Evolutionary conservation across 192 early-diverging fungal species (phyloP).

Genomic region (Linnemannia exigua): DNA sequence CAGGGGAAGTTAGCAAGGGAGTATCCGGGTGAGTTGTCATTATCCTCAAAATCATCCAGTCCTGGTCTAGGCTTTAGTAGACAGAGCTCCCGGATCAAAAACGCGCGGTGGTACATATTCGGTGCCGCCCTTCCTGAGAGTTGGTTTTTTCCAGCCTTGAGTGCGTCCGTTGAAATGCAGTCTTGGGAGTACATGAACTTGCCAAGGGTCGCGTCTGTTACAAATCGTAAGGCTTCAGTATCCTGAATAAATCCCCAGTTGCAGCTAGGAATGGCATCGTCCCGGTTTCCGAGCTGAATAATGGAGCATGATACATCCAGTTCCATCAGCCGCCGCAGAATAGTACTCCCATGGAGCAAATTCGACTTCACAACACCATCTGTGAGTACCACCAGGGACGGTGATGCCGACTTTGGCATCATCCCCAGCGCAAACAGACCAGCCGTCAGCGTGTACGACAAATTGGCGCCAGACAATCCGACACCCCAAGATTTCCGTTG

Average conservation of each 20-base stretch:
- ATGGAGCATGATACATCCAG: conserved; percentile 76
- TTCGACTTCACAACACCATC: conserved; percentile 86
- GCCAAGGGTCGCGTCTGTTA: conserved; percentile 77
- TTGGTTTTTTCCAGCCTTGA: background rate
- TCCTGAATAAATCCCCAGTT: conserved; percentile 86
- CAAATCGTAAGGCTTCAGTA: conserved; percentile 78
- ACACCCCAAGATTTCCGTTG: conserved; percentile 68
- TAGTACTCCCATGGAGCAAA: conserved; percentile 68
- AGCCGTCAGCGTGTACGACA: conserved; percentile 70
- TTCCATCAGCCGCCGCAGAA: conserved; percentile 71
- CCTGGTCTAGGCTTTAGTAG: conserved; percentile 52
- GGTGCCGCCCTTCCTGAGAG: conserved; percentile 33
- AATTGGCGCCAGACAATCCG: conserved; percentile 67
- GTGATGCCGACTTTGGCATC: conserved; percentile 58
- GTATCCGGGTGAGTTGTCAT: conserved; percentile 46
- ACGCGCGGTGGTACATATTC: conserved; percentile 66
- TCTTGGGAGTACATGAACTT: conserved; percentile 79
- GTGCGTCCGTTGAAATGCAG: conserved; percentile 56
- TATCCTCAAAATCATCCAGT: conserved; percentile 33
- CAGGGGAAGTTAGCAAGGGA: conserved; percentile 73
- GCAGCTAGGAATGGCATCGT: conserved; percentile 74
- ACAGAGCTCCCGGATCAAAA: conserved; percentile 62
- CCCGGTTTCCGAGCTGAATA: conserved; percentile 78
- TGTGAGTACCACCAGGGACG: conserved; percentile 73
- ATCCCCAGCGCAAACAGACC: conserved; percentile 66